Percentiles rank a stretch among this genome's conserved stretches.
These are phyloP conservation scores for Fulvia fulva DNA, from an alignment of 2,329 filamentous ascomycete genomes.

Conservation along the genomic window DNA sequence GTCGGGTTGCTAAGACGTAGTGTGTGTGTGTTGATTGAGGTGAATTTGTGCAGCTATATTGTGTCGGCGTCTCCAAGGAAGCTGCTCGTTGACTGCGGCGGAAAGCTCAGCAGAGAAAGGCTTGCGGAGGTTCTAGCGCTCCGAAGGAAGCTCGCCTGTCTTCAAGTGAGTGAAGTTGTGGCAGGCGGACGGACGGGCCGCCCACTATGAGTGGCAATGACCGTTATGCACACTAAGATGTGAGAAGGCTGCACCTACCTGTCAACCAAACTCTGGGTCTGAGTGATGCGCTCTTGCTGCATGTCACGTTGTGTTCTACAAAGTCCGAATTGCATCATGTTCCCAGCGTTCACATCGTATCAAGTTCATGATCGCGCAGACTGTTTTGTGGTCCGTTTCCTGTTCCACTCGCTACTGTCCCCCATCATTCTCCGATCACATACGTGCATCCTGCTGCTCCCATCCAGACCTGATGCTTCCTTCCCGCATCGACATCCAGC, in stretches of 20 bases:
- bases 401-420: not conserved
- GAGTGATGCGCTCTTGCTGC: too few species aligned
- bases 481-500: slow-evolving; percentile 62
- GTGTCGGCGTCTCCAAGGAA: not conserved
- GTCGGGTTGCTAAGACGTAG: not conserved
- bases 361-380: too few species aligned
- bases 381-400: too few species aligned
- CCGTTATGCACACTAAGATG: too few species aligned
- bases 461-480: slow-evolving; percentile 67
- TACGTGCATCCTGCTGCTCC: slow-evolving; percentile 60
- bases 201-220: not conserved
- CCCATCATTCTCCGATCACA: slow-evolving; percentile 20
- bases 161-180: not conserved
- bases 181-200: not conserved
- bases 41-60: not conserved
- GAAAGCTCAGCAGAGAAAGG: not conserved
- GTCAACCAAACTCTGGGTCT: too few species aligned
- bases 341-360: too few species aligned
- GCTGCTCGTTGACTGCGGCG: not conserved
- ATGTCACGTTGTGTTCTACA: too few species aligned
- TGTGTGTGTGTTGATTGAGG: not conserved
- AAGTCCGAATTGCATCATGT: too few species aligned
- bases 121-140: not conserved
- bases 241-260: too few species aligned
- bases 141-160: not conserved